Conservation (phyloP, 2,329 filamentous ascomycete species). For the Cladosporium cucumerinum region DNA sequence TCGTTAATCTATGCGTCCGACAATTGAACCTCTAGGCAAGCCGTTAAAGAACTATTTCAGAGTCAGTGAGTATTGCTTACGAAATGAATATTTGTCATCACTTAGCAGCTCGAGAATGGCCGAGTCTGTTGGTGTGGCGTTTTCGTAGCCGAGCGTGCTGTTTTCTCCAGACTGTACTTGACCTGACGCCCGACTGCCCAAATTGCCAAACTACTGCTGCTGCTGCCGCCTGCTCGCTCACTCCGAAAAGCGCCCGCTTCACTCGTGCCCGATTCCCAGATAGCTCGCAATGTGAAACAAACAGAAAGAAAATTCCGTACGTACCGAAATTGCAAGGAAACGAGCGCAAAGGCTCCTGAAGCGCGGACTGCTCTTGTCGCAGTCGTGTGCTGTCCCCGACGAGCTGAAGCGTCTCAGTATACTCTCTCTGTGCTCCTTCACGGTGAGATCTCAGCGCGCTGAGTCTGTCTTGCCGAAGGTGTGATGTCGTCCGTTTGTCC, state of each 20-base stretch:
- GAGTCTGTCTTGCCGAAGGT: slow-evolving; percentile 2
- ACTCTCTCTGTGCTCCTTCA: neutral
- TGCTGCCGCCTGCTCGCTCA: neutral
- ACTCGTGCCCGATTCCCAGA: neutral
- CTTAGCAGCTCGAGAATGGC: neutral
- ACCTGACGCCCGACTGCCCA: neutral
- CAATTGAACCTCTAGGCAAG: slow-evolving; percentile 10
- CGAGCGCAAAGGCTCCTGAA: slow-evolving; percentile 32
- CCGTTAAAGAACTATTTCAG: slow-evolving; percentile 12
- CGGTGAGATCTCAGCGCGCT: slow-evolving; percentile 11
- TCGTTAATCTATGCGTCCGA: slow-evolving; percentile 14
- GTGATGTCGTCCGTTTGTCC: slow-evolving; percentile 15
- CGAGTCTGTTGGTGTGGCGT: neutral
- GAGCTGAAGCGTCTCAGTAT: slow-evolving; percentile 9
- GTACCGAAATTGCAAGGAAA: slow-evolving; percentile 29
- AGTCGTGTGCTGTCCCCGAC: slow-evolving; percentile 13
- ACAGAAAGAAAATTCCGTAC: slow-evolving; percentile 17
- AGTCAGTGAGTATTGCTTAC: neutral
- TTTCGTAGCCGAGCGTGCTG: neutral
- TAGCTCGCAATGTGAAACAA: neutral
- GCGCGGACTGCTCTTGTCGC: slow-evolving; percentile 20
- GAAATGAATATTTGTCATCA: neutral
- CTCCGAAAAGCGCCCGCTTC: neutral
- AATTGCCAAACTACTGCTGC: neutral
- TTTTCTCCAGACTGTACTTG: neutral